phyloP scores from a whole-genome alignment of 441 rosid species.

The Eruca vesicaria region DNA sequence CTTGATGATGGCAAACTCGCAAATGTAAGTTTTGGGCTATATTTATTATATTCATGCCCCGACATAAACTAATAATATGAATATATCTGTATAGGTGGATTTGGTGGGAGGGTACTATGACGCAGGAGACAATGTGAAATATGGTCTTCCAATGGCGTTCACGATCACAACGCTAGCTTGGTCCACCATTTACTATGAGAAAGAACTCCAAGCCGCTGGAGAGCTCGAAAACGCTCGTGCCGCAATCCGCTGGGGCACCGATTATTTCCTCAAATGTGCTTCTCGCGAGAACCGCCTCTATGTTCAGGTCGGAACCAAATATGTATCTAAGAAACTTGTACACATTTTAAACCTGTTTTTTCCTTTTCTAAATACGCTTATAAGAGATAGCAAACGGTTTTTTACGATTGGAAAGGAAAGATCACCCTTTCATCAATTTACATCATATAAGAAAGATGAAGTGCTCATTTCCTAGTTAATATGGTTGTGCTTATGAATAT shows the following conservation, averaged over 20 bases:
- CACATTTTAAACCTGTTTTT: background rate
- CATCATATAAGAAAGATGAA: background rate
- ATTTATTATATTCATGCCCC: background rate
- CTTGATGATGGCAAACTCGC: conserved; percentile 79
- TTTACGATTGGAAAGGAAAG: background rate
- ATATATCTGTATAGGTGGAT: conserved; percentile 49
- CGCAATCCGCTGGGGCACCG: conserved; percentile 88
- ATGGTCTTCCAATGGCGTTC: conserved; percentile 90
- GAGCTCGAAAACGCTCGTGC: conserved; percentile 47
- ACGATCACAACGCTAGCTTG: conserved; percentile 79
- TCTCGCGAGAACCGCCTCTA: conserved; percentile 47
- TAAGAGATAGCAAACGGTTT: background rate
- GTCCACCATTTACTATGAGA: conserved; percentile 50
- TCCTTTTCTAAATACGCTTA: background rate
- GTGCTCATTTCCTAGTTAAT: background rate
- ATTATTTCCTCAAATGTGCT: conserved; percentile 76
- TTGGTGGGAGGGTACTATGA: conserved; percentile 91
- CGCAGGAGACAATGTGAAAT: conserved; percentile 95
- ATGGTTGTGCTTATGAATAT: background rate
- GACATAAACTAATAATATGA: background rate
- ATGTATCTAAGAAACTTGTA: background rate
- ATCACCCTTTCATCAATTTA: background rate
- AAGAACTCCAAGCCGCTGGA: conserved; percentile 51
- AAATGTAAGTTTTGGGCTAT: conserved; percentile 40
- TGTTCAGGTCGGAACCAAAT: conserved; percentile 55